Base-by-base conservation (phyloP, 805 yeast genomes). In the Cyberlindnera sargentensis region DNA sequence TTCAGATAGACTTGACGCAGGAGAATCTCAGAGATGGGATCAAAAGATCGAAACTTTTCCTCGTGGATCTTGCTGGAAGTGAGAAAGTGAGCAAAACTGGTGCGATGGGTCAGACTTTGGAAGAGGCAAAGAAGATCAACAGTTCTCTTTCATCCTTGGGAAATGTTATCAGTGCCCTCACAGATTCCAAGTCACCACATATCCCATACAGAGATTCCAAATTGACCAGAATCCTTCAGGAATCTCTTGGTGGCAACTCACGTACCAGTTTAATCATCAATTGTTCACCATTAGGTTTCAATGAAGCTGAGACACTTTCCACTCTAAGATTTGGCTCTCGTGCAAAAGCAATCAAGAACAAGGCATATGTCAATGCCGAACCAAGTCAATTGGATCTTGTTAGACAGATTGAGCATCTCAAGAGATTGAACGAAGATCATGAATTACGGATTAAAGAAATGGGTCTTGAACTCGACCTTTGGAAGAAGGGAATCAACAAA, bases 61-160 rank as follows among this genome's bases (percentile, higher is more conserved):
- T 88, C 32, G 91, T 87, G 9, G 96, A 88, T 63, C 69, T 88
- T 49, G 95, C 95, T 0, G 95, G 96, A 5, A 81, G 91, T 24
- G 96, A 90, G 61, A 84, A 80, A 59, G 78, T 82, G 33, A 78
- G 79, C 45, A 82, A 80, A 49, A 78, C 93, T 0, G 91, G 93
- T 3, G 91, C 90, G 1, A 62, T 76, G 0, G 93, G 93, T 1
- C 78, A 78, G 51, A 72, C 81, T 2, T 65, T 84, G 6, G 90
- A 87, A 57, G 96, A 89, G 53, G 88, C 95, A 1, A 84, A 84
- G 55, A 85, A 82, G 47, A 84, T 89, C 53, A 90, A 89, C 61
- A 73, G 79, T 36, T 84, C 95, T 1, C 70, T 87, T 33, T 78
- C 88, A 5, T 74, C 89, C 0, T 67, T 89, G 44, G 95, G 95